Base-by-base conservation (phyloP, 495 filamentous ascomycete genomes). In the Penicillium egyptiacum region DNA sequence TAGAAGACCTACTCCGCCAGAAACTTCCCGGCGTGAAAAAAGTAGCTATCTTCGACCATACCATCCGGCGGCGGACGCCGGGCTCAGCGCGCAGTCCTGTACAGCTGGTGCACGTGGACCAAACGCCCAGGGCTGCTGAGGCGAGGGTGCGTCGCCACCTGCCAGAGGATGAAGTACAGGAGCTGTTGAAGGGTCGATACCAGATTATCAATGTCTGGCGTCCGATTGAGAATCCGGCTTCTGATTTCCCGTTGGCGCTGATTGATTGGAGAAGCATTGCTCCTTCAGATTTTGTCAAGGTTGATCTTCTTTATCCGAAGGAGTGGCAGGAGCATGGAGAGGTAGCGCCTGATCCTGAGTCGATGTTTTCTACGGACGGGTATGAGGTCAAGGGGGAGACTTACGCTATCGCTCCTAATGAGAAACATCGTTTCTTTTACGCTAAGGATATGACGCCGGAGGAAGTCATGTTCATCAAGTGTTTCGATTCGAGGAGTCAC, bases 141-240 rank as follows among this genome's bases (percentile, higher is more conserved):
- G 69, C 75, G 57, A 86, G 91, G 35, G 87, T 94, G 23, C 73
- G 77, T 0, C 77, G 75, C 0, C 89, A 92, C 67, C 53, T 87
- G 8, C 73, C 79, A 0, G 79, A 81, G 7, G 71, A 71, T 16
- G 78, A 86, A 55, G 84, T 87, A 0, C 81, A 82, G n/a, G 60
- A 63, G 46, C 73, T 91, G 0, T 75, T 89, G 5, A 58, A 77
- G 25, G 81, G 79, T 0, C 81, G 91, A 3, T 89, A 87, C 72
- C 82, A 90, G 42, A 90, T 96, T 62, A 82, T 96, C 67, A 96
- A 96, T 64, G 87, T 96, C 9, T 96, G 91, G 91, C 81, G 89
- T 0, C 88, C 91, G 0, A 75, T 96, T 23, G 89, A 89, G 64
- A 79, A 79, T 17, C 83, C 87, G 0, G 85, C 96, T 1, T 81